Evolutionary conservation across 306 rosid genomes (phyloP).

Genomic region (Sicyos baderoa): DNA sequence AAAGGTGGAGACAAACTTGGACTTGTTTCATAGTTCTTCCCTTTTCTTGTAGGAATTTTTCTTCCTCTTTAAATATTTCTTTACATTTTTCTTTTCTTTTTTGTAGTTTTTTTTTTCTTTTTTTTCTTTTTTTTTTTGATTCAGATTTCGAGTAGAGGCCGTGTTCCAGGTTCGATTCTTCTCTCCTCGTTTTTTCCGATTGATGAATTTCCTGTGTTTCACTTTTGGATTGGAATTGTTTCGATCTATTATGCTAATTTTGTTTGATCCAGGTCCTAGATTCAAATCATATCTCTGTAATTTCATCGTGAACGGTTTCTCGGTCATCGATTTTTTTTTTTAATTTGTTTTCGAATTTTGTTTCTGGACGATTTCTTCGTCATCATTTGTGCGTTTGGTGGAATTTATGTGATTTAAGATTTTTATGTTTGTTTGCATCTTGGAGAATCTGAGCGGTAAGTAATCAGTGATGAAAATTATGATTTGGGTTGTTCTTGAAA

Average conservation of each 20-base stretch:
- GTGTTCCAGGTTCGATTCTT: conserved; percentile 13
- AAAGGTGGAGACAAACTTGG: not conserved
- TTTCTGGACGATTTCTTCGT: not conserved
- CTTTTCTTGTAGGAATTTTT: not conserved
- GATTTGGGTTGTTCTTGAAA: not conserved
- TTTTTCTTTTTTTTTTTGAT: not conserved
- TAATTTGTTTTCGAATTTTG: not conserved
- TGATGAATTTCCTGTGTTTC: not conserved
- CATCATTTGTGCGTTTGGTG: not conserved
- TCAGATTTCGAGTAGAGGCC: not conserved
- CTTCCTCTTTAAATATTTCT: not conserved
- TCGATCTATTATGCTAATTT: not conserved
- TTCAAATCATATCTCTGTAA: not conserved
- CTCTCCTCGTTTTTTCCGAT: not conserved
- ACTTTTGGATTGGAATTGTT: not conserved
- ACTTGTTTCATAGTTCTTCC: conserved; percentile 13
- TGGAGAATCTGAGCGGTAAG: not conserved
- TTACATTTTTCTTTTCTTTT: not conserved
- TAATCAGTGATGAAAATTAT: not conserved
- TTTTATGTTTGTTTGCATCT: not conserved
- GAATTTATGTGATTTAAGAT: not conserved
- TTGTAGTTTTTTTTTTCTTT: not conserved
- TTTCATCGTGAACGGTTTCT: not conserved
- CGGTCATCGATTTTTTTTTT: not conserved
- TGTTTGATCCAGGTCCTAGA: conserved; percentile 3